Conservation (phyloP, 495 filamentous ascomycete genomes). For the Lasiosphaeria ovina region DNA sequence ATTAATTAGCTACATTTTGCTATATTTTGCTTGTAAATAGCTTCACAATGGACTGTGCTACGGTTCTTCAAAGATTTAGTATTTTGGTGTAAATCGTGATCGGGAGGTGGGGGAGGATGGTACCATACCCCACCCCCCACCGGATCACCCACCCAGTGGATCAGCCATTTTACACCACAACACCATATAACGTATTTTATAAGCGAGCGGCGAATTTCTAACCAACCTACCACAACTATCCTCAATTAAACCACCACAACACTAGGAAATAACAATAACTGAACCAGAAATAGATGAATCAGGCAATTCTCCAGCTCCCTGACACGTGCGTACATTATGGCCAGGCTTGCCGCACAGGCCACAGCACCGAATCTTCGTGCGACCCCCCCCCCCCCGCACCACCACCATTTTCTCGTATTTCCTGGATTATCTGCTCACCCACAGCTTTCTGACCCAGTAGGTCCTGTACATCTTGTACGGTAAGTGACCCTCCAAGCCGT, state of each 20-base stretch:
- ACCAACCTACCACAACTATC: too few species aligned
- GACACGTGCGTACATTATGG: slow-evolving; percentile 14
- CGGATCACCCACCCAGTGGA: too few species aligned
- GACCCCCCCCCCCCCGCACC: slow-evolving; percentile 11
- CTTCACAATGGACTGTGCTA: too few species aligned
- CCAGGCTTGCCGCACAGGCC: slow-evolving; percentile 10
- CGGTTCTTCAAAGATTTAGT: too few species aligned
- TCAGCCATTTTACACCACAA: too few species aligned
- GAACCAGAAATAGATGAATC: slow-evolving; percentile 2
- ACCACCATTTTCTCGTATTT: slow-evolving; percentile 12
- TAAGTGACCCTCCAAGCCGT: slow-evolving; percentile 15
- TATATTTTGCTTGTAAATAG: too few species aligned
- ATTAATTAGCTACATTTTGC: too few species aligned
- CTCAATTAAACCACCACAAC: background rate
- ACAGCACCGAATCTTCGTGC: slow-evolving; percentile 14
- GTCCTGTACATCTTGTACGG: slow-evolving; percentile 11
- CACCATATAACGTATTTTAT: too few species aligned
- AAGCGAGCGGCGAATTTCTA: too few species aligned
- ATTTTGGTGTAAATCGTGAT: too few species aligned
- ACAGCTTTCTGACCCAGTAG: slow-evolving; percentile 6
- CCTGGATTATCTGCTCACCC: slow-evolving; percentile 6
- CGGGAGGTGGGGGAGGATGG: too few species aligned
- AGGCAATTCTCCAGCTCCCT: slow-evolving; percentile 8
- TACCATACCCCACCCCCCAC: too few species aligned
- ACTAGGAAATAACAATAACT: slow-evolving; percentile 1